Evolutionary conservation across 73 alveolate genomes (phyloP).

Genomic region (Halteria grandinella): DNA sequence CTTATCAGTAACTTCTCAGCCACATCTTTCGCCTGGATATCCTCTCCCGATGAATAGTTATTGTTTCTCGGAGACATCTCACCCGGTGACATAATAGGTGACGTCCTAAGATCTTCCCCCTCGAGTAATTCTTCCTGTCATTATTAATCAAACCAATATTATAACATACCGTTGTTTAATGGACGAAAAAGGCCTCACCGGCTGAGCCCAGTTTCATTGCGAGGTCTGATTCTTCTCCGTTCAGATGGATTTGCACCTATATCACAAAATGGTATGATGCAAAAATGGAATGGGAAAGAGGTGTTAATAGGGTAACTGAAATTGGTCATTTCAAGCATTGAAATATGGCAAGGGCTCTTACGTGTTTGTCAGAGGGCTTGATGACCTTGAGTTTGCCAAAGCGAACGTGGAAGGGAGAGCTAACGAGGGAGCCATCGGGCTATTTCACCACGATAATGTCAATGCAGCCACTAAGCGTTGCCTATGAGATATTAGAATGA

Average conservation of each 20-base stretch:
- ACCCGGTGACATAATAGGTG: conserved; percentile 37
- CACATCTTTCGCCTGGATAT: background rate
- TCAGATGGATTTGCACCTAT: conserved; percentile 73
- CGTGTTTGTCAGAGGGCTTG: conserved; percentile 80
- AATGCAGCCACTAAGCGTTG: conserved; percentile 92
- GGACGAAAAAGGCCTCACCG: conserved; percentile 93
- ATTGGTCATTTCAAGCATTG: no score
- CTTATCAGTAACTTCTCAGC: background rate
- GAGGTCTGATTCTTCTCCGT: conserved; percentile 78
- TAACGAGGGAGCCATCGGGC: conserved; percentile 82
- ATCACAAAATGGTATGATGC: background rate
- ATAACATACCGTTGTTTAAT: conserved; percentile 15
- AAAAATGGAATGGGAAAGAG: no score
- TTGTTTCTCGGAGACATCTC: conserved; percentile 37
- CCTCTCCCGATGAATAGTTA: conserved; percentile 39
- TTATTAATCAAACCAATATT: background rate
- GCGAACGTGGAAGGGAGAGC: conserved; percentile 93
- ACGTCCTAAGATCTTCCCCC: no score
- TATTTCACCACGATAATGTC: conserved; percentile 92
- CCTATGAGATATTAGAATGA: conserved; percentile 55
- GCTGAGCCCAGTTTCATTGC: conserved; percentile 89
- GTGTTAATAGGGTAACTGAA: no score
- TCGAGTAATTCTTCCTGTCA: no score
- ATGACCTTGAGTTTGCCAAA: conserved; percentile 91
- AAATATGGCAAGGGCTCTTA: no score